These are phyloP conservation scores for Fraxinus pennsylvanica DNA, from an alignment of 257 asterid genomes.

Conservation along the genomic window DNA sequence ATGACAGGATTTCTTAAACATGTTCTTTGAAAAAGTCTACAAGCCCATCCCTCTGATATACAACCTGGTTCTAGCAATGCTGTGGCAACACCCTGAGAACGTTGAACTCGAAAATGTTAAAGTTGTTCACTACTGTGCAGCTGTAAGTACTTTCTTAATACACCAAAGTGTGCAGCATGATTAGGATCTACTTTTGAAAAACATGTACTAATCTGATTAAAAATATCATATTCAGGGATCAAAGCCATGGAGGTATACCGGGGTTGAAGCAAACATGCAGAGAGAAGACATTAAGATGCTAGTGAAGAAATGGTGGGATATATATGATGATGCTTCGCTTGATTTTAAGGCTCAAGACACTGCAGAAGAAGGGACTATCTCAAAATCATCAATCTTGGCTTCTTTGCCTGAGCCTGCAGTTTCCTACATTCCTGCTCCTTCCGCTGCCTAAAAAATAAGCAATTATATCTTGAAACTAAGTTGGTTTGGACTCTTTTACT, in stretches of 20 bases:
- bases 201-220: too few relatives aligned
- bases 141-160: conserved; percentile 10
- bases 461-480: not conserved
- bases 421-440: conserved; percentile 65
- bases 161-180: too few relatives aligned
- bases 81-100: conserved; percentile 38
- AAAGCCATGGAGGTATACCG: conserved; percentile 74
- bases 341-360: conserved; percentile 49
- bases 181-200: too few relatives aligned
- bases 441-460: conserved; percentile 47
- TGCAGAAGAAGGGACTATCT: conserved; percentile 37
- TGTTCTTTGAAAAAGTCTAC: conserved; percentile 29
- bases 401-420: conserved; percentile 53
- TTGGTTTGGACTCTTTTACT: not conserved
- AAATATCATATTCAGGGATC: conserved; percentile 41
- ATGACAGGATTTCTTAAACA: conserved; percentile 39
- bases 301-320: conserved; percentile 72
- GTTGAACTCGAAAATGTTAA: conserved; percentile 29
- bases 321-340: conserved; percentile 56
- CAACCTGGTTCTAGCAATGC: conserved; percentile 37
- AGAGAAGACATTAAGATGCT: conserved; percentile 61
- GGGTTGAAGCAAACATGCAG: conserved; percentile 60
- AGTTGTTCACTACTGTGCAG: conserved; percentile 43
- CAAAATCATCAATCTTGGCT: conserved; percentile 42
- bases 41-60: conserved; percentile 33